phyloP scores from a whole-genome alignment of 192 early-diverging fungal genomes.

The Coemansia interrupta region DNA sequence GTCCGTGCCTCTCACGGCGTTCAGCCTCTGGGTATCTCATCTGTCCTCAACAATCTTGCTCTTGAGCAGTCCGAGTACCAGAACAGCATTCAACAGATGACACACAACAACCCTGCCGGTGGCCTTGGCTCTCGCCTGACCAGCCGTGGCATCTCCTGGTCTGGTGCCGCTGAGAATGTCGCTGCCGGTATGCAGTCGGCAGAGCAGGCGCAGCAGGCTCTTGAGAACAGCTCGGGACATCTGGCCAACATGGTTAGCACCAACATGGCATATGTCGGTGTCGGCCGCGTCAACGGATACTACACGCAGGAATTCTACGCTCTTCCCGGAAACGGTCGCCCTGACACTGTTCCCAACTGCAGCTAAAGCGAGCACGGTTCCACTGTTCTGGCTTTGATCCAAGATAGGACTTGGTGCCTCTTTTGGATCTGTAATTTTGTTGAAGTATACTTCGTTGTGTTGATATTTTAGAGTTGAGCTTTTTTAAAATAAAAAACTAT shows the following conservation, averaged over 20 bases:
- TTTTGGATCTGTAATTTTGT: not conserved
- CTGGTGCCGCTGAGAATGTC: constrained; percentile 51
- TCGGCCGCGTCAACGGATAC: constrained; percentile 38
- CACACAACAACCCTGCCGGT: constrained; percentile 45
- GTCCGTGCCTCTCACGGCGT: constrained; percentile 26
- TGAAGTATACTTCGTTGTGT: not conserved
- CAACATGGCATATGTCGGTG: constrained; percentile 48
- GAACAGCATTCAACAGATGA: constrained; percentile 46
- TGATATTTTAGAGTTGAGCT: too few species aligned
- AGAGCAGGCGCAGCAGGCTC: constrained; percentile 37
- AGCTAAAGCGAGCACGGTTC: constrained; percentile 13
- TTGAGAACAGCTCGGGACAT: constrained; percentile 53
- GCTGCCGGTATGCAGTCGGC: constrained; percentile 40
- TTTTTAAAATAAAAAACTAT: too few species aligned
- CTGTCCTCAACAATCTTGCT: constrained; percentile 25
- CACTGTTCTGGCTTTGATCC: too few species aligned
- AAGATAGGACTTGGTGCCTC: not conserved
- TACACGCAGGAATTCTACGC: constrained; percentile 54
- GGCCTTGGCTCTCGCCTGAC: constrained; percentile 37
- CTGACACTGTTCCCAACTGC: constrained; percentile 36
- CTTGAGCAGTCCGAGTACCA: constrained; percentile 51
- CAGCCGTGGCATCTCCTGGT: constrained; percentile 21
- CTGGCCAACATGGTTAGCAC: constrained; percentile 52
- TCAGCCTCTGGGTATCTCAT: constrained; percentile 32
- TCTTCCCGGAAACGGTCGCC: constrained; percentile 13